A percentile compares a stretch with the other conserved stretches of the same genome.
phyloP scores from a whole-genome alignment of 345 rosid species.

The Boechera divaricarpa region DNA sequence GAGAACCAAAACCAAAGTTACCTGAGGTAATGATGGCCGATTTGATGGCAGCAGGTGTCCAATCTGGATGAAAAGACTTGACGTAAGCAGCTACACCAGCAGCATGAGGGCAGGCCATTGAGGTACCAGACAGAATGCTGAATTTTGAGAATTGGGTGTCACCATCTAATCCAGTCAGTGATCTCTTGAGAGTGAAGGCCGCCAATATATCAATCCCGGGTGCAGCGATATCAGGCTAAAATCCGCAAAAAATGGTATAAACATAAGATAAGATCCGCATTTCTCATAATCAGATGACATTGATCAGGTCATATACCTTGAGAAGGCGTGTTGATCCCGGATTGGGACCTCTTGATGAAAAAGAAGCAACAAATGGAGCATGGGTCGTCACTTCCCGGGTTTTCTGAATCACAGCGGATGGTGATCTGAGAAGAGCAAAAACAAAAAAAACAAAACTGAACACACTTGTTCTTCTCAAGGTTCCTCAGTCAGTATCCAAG shows the following conservation, averaged over 20 bases:
- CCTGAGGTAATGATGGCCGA: conserved; percentile 94
- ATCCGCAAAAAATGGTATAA: neutral
- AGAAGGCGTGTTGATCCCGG: conserved; percentile 72
- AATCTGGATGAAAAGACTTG: conserved; percentile 85
- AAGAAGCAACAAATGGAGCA: conserved; percentile 84
- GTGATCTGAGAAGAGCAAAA: conserved; percentile 52
- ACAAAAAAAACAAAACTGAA: neutral
- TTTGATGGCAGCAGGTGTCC: conserved; percentile 84
- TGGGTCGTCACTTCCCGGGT: conserved; percentile 57
- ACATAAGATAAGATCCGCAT: neutral
- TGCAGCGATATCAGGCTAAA: conserved; percentile 90
- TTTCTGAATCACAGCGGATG: conserved; percentile 68
- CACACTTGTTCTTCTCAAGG: neutral
- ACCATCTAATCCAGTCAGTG: conserved; percentile 81
- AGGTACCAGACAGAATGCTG: conserved; percentile 85
- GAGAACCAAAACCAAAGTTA: conserved; percentile 28
- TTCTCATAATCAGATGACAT: conserved; percentile 1
- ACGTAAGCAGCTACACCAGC: conserved; percentile 89
- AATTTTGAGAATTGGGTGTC: conserved; percentile 79
- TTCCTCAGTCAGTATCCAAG: neutral
- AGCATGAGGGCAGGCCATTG: conserved; percentile 93
- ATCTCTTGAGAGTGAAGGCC: conserved; percentile 72
- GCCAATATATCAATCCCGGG: conserved; percentile 89
- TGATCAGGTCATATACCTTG: conserved; percentile 54
- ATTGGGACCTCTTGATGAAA: conserved; percentile 94